These are phyloP conservation scores for Thielaviopsis ethacetica DNA, from an alignment of 2,329 filamentous ascomycete genomes.

Conservation along the genomic window DNA sequence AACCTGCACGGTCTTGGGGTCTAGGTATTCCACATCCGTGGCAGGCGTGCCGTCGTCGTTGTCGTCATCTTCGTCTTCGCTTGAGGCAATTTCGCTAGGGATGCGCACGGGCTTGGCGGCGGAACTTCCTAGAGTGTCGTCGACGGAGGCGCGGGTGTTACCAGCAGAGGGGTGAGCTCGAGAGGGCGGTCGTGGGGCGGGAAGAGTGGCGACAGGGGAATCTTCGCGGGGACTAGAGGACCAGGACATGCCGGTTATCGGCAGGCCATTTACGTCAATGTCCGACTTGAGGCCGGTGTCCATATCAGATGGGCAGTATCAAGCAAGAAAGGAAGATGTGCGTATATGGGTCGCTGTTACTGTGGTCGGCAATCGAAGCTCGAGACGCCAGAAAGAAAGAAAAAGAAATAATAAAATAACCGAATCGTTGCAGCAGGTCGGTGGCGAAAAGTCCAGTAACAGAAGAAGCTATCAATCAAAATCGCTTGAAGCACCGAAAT, in stretches of 20 bases:
- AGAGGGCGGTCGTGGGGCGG: too few species aligned
- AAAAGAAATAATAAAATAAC: too few species aligned
- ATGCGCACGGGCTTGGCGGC: too few species aligned
- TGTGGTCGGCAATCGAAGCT: too few species aligned
- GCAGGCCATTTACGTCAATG: neutral
- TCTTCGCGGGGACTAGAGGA: neutral
- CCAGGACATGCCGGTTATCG: neutral
- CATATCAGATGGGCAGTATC: neutral
- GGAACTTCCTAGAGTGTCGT: neutral
- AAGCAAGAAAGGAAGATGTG: neutral
- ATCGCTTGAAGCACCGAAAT: too few species aligned
- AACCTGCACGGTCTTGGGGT: neutral
- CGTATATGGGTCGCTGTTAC: too few species aligned
- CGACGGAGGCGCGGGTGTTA: too few species aligned
- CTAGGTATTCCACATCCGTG: neutral
- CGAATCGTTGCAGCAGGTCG: too few species aligned
- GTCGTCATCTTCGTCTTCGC: neutral
- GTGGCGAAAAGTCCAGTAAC: too few species aligned
- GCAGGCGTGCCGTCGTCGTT: too few species aligned
- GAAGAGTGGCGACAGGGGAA: neutral
- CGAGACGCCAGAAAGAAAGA: too few species aligned
- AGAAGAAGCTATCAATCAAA: too few species aligned
- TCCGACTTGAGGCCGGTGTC: neutral
- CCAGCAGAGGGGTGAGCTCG: neutral
- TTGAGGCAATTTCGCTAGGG: neutral